Percentiles rank a stretch among this genome's conserved stretches.
Conservation (phyloP, 2,329 filamentous ascomycete genomes). For the Xylariomycetidae sp. region DNA sequence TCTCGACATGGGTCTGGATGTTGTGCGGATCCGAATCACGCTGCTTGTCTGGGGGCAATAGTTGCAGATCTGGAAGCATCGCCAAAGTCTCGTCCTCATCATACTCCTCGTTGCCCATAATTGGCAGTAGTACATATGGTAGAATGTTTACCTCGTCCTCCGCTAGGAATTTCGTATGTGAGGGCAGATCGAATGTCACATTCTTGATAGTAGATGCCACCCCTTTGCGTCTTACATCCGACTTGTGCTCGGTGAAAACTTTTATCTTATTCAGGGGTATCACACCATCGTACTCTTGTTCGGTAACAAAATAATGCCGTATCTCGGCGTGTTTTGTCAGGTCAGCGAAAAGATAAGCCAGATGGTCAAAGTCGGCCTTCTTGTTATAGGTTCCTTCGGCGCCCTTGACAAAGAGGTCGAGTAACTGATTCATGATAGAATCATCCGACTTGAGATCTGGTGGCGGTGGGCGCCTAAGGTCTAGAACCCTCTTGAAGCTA, state of each 20-base stretch:
- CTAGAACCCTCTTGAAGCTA: constrained; percentile 62
- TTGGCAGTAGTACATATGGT: constrained; percentile 82
- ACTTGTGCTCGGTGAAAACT: constrained; percentile 90
- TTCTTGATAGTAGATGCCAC: constrained; percentile 97
- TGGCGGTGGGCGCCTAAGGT: constrained; percentile 63
- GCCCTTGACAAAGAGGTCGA: constrained; percentile 95
- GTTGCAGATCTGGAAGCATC: constrained; percentile 87
- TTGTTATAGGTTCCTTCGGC: constrained; percentile 79
- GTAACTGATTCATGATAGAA: constrained; percentile 78
- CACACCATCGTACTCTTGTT: constrained; percentile 72
- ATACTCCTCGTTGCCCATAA: constrained; percentile 86
- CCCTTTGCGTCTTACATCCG: constrained; percentile 79
- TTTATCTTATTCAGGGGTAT: constrained; percentile 89
- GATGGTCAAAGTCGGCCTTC: constrained; percentile 82
- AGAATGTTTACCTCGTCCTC: constrained; percentile 74
- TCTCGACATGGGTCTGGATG: constrained; percentile 84
- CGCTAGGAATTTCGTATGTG: constrained; percentile 67
- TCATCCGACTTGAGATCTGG: constrained; percentile 67
- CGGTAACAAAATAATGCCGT: constrained; percentile 67
- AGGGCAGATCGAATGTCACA: constrained; percentile 73
- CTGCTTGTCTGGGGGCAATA: constrained; percentile 84
- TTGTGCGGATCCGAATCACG: constrained; percentile 74
- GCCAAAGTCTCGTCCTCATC: constrained; percentile 77
- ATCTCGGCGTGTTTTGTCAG: constrained; percentile 76
- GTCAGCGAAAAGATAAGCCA: constrained; percentile 92